Evolutionary conservation across 169 alveolate genomes (phyloP).

Genomic region (Cryptosporidium ubiquitum): DNA sequence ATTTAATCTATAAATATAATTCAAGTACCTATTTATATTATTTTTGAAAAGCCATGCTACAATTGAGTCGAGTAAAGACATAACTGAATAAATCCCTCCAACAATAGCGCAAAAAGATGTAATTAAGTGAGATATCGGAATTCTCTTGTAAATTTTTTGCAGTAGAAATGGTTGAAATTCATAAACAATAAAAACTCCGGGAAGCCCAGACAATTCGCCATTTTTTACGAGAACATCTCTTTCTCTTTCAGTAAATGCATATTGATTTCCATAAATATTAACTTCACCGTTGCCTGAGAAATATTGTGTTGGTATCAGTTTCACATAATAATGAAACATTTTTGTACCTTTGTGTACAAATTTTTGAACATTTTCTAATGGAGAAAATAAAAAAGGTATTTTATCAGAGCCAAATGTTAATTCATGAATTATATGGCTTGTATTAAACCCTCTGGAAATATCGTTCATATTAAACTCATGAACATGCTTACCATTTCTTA

Average conservation of each 20-base stretch:
- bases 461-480: conserved; percentile 76
- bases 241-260: conserved; percentile 56
- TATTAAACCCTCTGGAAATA: conserved; percentile 70
- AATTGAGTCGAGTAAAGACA: conserved; percentile 57
- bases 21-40: not conserved
- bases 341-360: conserved; percentile 49
- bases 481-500: conserved; percentile 73
- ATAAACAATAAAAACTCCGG: conserved; percentile 74
- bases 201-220: conserved; percentile 74
- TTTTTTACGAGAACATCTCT: conserved; percentile 57
- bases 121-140: conserved; percentile 50
- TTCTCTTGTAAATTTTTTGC: conserved; percentile 15
- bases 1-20: not conserved
- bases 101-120: conserved; percentile 70
- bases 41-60: conserved; percentile 9
- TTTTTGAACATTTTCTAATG: conserved; percentile 53
- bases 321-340: conserved; percentile 73
- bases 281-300: not conserved
- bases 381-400: conserved; percentile 42
- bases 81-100: conserved; percentile 73
- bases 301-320: conserved; percentile 65
- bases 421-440: conserved; percentile 66
- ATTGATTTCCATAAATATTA: conserved; percentile 47
- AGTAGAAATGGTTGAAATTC: conserved; percentile 71
- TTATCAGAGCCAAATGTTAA: conserved; percentile 61